Conservation (phyloP, 225 moss, liverwort and hornwort genomes). For the Polytrichum commune region DNA sequence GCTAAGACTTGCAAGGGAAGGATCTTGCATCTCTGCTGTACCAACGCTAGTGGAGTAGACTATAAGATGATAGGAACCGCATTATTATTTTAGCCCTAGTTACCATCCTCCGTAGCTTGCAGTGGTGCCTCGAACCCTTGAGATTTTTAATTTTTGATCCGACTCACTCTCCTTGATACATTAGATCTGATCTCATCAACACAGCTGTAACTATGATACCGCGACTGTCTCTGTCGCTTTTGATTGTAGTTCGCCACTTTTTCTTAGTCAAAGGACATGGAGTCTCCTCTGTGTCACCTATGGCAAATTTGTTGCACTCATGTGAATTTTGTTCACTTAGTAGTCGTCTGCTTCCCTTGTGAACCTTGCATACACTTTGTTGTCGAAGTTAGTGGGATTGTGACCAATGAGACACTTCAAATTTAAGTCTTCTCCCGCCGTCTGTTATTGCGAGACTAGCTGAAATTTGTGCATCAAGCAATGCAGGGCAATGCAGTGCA, state of each 20-base stretch:
- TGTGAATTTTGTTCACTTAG: no score
- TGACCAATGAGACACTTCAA: no score
- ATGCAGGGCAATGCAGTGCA: no score
- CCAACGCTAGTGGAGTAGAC: background rate
- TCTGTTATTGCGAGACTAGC: no score
- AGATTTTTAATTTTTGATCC: slow-evolving; percentile 31
- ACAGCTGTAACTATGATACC: slow-evolving; percentile 2
- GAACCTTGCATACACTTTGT: no score
- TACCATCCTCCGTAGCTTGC: slow-evolving; percentile 8
- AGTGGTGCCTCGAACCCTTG: background rate
- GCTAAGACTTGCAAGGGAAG: background rate
- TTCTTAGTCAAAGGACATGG: slow-evolving; percentile 19
- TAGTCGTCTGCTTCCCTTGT: no score
- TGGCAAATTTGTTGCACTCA: no score
- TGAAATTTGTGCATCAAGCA: no score
- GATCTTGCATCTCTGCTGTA: background rate
- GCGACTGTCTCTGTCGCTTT: slow-evolving; percentile 26
- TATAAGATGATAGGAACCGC: background rate
- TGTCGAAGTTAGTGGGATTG: no score
- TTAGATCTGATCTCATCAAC: slow-evolving; percentile 17
- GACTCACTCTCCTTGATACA: slow-evolving; percentile 7
- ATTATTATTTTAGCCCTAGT: background rate
- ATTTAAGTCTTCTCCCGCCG: no score
- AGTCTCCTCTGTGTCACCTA: slow-evolving; percentile 18
- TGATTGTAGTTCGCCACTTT: slow-evolving; percentile 26